These are phyloP conservation scores for Aspergillus sp. DNA, from an alignment of 2,329 filamentous ascomycete species.

Conservation along the genomic window DNA sequence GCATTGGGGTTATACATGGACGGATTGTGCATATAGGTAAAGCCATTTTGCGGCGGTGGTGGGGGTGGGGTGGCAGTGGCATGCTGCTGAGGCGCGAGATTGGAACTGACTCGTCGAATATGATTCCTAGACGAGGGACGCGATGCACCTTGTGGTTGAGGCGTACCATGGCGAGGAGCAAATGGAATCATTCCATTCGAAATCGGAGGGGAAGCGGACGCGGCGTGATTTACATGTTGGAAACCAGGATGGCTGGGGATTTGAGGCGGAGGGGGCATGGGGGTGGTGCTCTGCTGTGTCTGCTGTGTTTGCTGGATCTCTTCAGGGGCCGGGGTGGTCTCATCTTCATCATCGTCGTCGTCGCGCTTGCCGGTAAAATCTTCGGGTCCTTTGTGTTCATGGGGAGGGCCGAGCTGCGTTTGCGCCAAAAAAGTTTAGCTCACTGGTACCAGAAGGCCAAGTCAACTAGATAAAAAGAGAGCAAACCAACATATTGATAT, in stretches of 20 bases:
- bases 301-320: constrained; percentile 48
- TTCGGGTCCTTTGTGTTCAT: constrained; percentile 89
- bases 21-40: constrained; percentile 76
- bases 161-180: constrained; percentile 67
- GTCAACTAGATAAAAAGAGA: constrained; percentile 1
- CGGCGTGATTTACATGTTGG: constrained; percentile 73
- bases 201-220: constrained; percentile 82
- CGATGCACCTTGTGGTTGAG: constrained; percentile 67
- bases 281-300: constrained; percentile 19
- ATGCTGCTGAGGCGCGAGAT: constrained; percentile 59
- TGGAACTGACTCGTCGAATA: constrained; percentile 64
- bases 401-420: constrained; percentile 73
- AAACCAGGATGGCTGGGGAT: constrained; percentile 62
- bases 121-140: constrained; percentile 74
- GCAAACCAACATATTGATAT: constrained; percentile 74
- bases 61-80: constrained; percentile 51
- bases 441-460: no score
- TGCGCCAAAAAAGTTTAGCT: no score
- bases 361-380: constrained; percentile 76
- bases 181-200: constrained; percentile 61
- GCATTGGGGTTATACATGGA: constrained; percentile 70
- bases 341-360: constrained; percentile 72
- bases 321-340: constrained; percentile 62
- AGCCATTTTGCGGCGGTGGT: constrained; percentile 55
- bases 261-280: constrained; percentile 59